Conservation (phyloP, 2,329 filamentous ascomycete species). For the Tolypocladium sp. region DNA sequence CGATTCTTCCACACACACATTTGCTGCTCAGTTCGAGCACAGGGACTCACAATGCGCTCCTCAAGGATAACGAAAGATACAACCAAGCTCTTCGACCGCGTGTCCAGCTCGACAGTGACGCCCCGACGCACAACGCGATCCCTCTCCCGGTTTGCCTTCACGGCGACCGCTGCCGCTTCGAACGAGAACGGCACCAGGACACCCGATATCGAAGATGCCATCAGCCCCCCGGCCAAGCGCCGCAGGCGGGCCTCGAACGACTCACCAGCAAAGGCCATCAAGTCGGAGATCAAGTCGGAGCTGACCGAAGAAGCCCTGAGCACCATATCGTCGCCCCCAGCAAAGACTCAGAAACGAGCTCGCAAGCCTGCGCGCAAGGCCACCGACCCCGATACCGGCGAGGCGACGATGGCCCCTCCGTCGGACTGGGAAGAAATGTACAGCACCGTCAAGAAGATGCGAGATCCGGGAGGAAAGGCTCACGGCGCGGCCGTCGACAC, state of each 20-base stretch:
- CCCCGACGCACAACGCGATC: constrained; percentile 40
- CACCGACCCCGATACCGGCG: constrained; percentile 29
- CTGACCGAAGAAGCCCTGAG: constrained; percentile 15
- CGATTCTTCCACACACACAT: neutral
- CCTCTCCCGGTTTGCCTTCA: constrained; percentile 37
- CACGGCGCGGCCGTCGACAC: constrained; percentile 85
- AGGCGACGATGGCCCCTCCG: constrained; percentile 45
- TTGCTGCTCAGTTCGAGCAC: neutral
- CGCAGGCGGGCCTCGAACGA: constrained; percentile 14
- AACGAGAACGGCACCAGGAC: constrained; percentile 6
- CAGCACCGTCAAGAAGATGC: constrained; percentile 68
- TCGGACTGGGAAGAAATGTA: constrained; percentile 82
- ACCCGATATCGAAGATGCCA: constrained; percentile 49
- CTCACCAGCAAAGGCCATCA: constrained; percentile 17
- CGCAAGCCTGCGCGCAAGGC: constrained; percentile 39
- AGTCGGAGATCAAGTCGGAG: constrained; percentile 38
- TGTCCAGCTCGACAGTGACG: constrained; percentile 14
- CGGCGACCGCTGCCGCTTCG: constrained; percentile 13
- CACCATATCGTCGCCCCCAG: constrained; percentile 13
- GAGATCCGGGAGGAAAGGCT: constrained; percentile 41
- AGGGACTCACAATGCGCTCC: constrained; percentile 36
- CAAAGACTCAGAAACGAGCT: constrained; percentile 18
- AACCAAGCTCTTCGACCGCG: constrained; percentile 39
- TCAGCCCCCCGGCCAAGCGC: constrained; percentile 22
- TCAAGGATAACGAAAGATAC: constrained; percentile 51